Evolutionary conservation across 805 yeast genomes (phyloP).

Genomic region (Ogataea philodendri): DNA sequence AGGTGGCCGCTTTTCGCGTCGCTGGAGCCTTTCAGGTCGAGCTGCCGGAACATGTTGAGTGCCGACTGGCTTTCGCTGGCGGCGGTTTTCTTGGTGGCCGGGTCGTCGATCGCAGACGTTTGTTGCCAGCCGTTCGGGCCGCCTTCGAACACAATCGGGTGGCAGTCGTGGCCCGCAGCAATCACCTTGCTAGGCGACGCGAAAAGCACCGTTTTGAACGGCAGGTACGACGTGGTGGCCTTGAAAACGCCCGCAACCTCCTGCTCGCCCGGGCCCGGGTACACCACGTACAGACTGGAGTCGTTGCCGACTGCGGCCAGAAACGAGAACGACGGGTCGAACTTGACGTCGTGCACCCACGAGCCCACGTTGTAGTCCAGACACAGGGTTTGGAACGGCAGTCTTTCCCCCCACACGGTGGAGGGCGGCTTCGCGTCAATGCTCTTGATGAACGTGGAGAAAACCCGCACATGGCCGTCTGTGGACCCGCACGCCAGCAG

Average conservation of each 20-base stretch:
- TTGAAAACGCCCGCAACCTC: conserved; percentile 53
- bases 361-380: conserved; percentile 78
- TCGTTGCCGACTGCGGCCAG: conserved; percentile 86
- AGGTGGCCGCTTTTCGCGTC: conserved; percentile 46
- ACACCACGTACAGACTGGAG: conserved; percentile 75
- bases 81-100: conserved; percentile 38
- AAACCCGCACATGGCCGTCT: conserved; percentile 88
- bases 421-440: conserved; percentile 80
- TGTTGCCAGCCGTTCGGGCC: conserved; percentile 59
- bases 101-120: conserved; percentile 63
- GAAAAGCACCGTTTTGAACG: conserved; percentile 77
- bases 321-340: conserved; percentile 75
- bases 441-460: conserved; percentile 85
- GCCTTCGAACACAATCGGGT: conserved; percentile 83
- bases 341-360: conserved; percentile 89
- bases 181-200: conserved; percentile 62
- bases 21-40: conserved; percentile 88
- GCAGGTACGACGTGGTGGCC: conserved; percentile 67
- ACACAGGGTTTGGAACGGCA: conserved; percentile 90
- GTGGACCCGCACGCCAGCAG: conserved; percentile 88
- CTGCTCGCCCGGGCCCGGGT: conserved; percentile 60
- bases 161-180: conserved; percentile 91
- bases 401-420: conserved; percentile 88
- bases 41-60: conserved; percentile 88
- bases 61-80: conserved; percentile 72